Conservation (phyloP, 108 stramenopile genomes). For the Skeletonema tropicum region DNA sequence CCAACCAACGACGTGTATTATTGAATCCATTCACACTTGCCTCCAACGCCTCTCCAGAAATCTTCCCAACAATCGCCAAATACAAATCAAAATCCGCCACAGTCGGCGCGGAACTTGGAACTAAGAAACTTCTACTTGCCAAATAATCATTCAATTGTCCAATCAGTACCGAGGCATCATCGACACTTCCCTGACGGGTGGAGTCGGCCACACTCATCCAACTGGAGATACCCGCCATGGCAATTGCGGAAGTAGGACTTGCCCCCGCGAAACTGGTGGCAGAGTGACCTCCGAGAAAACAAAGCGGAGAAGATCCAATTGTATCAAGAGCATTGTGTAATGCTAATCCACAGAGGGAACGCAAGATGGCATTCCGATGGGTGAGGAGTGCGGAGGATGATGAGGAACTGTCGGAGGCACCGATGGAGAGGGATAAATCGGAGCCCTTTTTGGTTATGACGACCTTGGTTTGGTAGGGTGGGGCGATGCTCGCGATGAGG, state of each 20-base stretch:
- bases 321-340: slow-evolving; percentile 74
- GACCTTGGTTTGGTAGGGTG: slow-evolving; percentile 61
- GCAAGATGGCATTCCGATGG: slow-evolving; percentile 77
- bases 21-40: slow-evolving; percentile 11
- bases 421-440: slow-evolving; percentile 35
- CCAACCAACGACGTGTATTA: slow-evolving; percentile 66
- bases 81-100: slow-evolving; percentile 81
- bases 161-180: slow-evolving; percentile 28
- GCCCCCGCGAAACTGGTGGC: slow-evolving; percentile 34
- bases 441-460: slow-evolving; percentile 54
- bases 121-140: slow-evolving; percentile 63
- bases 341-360: slow-evolving; percentile 66
- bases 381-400: slow-evolving; percentile 43
- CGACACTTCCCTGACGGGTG: slow-evolving; percentile 24
- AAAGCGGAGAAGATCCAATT: slow-evolving; percentile 40
- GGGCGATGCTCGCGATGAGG: slow-evolving; percentile 52
- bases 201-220: slow-evolving; percentile 82
- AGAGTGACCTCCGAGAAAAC: slow-evolving; percentile 70
- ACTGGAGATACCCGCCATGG: slow-evolving; percentile 66
- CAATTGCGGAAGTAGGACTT: slow-evolving; percentile 60
- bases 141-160: slow-evolving; percentile 65
- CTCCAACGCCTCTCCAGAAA: slow-evolving; percentile 16
- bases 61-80: slow-evolving; percentile 43
- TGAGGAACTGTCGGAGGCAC: slow-evolving; percentile 23
- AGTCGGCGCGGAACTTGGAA: slow-evolving; percentile 53